phyloP scores from a whole-genome alignment of 2,329 filamentous ascomycete genomes.

The Pestalotiopsis sp. region DNA sequence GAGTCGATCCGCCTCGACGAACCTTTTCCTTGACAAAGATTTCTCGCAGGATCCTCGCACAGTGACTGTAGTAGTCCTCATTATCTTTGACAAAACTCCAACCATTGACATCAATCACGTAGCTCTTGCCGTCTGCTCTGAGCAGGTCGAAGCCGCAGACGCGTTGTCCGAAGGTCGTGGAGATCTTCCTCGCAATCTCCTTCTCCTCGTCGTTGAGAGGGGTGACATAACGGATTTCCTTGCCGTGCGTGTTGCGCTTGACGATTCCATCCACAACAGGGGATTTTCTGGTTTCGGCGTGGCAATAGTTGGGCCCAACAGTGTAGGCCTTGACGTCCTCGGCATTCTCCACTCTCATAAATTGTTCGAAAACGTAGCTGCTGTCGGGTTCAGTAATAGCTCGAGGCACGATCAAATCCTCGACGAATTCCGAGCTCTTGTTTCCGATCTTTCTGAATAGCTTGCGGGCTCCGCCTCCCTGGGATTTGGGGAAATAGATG shows the following conservation, averaged over 20 bases:
- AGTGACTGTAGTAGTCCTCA: conserved; percentile 95
- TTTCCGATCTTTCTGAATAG: conserved; percentile 98
- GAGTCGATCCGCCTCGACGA: conserved; percentile 61
- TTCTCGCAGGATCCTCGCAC: conserved; percentile 80
- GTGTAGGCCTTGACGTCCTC: conserved; percentile 99
- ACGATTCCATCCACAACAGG: conserved; percentile 96
- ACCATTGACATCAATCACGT: conserved; percentile 97
- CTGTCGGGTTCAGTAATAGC: conserved; percentile 78
- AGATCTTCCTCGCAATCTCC: conserved; percentile 85
- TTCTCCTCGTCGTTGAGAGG: conserved; percentile 79
- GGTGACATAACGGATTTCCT: conserved; percentile 95
- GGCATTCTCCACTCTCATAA: conserved; percentile 93
- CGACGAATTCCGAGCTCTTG: conserved; percentile 95
- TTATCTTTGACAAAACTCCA: conserved; percentile 99
- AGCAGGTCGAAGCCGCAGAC: conserved; percentile 96
- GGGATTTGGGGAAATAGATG: conserved; percentile 90
- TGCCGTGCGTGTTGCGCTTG: conserved; percentile 93
- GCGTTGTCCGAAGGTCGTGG: conserved; percentile 86
- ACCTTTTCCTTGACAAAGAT: conserved; percentile 84
- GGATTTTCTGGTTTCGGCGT: conserved; percentile 95
- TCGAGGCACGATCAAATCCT: conserved; percentile 73
- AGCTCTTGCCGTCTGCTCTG: conserved; percentile 85
- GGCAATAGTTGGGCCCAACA: conserved; percentile 88
- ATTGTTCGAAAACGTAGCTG: conserved; percentile 97
- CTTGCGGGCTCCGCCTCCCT: conserved; percentile 85